These are phyloP conservation scores for Blattamonas nauphoetae DNA, from an alignment of 78 protist species.

Conservation along the genomic window DNA sequence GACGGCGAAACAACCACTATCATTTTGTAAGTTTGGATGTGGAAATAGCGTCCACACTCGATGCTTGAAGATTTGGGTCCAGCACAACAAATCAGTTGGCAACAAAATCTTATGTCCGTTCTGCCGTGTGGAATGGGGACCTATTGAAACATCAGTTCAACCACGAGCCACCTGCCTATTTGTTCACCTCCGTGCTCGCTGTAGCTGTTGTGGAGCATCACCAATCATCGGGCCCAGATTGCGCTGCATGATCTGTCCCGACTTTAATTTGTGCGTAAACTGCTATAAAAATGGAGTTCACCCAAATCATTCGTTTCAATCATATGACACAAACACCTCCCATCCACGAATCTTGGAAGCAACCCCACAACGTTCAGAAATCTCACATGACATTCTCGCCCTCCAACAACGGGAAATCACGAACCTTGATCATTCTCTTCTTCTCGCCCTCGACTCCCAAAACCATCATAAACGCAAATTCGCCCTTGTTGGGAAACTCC, in stretches of 20 bases:
- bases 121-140: slow-evolving; percentile 11
- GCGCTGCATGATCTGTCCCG: slow-evolving; percentile 3
- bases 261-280: not conserved
- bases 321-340: not conserved
- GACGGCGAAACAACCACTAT: not conserved
- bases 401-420: not conserved
- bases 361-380: not conserved
- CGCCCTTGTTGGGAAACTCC: not conserved
- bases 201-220: not conserved
- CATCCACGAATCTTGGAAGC: not conserved
- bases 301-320: not conserved
- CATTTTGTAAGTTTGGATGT: not conserved
- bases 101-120: not conserved
- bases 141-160: not conserved
- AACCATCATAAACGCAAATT: not conserved
- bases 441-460: not conserved
- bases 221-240: not conserved
- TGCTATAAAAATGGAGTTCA: not conserved
- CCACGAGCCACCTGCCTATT: slow-evolving; percentile 2
- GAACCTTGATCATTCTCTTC: not conserved
- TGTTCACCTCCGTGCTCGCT: not conserved
- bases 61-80: not conserved
- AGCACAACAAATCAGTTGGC: not conserved
- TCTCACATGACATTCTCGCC: no score
- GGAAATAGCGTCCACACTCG: not conserved